Conservation (phyloP, 164 flowering plant genomes). For the Taxillus chinensis region DNA sequence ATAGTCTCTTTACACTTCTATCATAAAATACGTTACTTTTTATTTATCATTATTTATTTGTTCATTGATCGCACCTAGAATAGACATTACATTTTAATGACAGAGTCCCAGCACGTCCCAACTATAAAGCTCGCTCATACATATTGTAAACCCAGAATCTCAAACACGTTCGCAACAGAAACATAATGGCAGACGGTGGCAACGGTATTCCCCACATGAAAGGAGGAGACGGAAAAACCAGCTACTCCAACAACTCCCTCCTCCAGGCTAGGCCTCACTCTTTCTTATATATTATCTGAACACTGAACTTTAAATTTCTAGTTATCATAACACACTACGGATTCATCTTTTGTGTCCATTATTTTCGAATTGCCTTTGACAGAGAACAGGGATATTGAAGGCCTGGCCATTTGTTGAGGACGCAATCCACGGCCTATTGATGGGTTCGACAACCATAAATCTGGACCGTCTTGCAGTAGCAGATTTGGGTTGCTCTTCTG, state of each 20-base stretch:
- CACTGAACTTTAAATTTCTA: no score
- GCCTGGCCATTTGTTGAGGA: neutral
- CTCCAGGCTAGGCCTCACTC: slow-evolving; percentile 13
- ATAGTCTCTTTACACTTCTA: no score
- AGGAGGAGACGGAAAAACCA: slow-evolving; percentile 22
- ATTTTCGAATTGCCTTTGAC: neutral
- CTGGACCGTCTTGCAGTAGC: neutral
- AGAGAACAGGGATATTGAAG: neutral
- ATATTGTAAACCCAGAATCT: no score
- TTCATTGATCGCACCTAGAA: no score
- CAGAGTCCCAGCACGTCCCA: no score
- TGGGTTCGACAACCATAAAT: neutral
- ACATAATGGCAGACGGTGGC: no score
- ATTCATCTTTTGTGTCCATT: neutral
- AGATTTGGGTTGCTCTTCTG: neutral
- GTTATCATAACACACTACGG: neutral
- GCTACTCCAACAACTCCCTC: slow-evolving; percentile 22
- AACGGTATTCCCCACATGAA: slow-evolving; percentile 17
- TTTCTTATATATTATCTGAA: no score
- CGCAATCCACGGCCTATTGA: neutral
- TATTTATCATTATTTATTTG: no score
- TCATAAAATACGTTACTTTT: no score
- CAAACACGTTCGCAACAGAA: no score
- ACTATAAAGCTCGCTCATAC: no score
- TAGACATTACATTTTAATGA: no score